Conservation (phyloP, 805 yeast species). For the Metschnikowia borealis region DNA sequence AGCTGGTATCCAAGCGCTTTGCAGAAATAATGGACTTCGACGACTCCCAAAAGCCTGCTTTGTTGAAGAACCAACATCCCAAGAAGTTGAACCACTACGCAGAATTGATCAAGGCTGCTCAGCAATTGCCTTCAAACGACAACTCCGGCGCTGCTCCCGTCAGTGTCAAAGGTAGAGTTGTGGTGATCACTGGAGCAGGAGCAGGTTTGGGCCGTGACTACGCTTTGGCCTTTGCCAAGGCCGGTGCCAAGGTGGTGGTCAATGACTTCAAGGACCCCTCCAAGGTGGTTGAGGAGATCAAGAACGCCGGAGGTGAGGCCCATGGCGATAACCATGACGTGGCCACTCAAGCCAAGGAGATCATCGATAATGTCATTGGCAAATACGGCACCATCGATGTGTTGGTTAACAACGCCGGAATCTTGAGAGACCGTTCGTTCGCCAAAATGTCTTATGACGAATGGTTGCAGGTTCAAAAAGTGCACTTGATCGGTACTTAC, state of each 20-base stretch:
- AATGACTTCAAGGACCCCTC: conserved; percentile 82
- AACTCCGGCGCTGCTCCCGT: conserved; percentile 38
- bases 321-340: conserved; percentile 83
- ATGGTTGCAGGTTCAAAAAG: conserved; percentile 77
- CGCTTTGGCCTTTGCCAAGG: conserved; percentile 77
- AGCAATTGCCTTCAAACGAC: conserved; percentile 50
- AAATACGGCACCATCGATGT: conserved; percentile 81
- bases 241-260: conserved; percentile 93
- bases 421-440: conserved; percentile 84
- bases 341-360: conserved; percentile 65
- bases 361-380: conserved; percentile 72
- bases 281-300: conserved; percentile 70
- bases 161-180: conserved; percentile 78
- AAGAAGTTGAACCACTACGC: conserved; percentile 66
- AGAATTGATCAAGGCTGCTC: conserved; percentile 50
- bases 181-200: conserved; percentile 92
- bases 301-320: conserved; percentile 69
- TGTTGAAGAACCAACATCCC: conserved; percentile 62
- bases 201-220: conserved; percentile 91
- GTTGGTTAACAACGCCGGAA: conserved; percentile 91
- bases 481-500: conserved; percentile 80
- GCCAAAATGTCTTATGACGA: conserved; percentile 77
- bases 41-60: conserved; percentile 47
- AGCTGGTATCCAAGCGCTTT: conserved; percentile 69
- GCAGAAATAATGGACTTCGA: conserved; percentile 60